Evolutionary conservation across 139 green algal genomes (phyloP).

Genomic region (Coccomyxa sp.): DNA sequence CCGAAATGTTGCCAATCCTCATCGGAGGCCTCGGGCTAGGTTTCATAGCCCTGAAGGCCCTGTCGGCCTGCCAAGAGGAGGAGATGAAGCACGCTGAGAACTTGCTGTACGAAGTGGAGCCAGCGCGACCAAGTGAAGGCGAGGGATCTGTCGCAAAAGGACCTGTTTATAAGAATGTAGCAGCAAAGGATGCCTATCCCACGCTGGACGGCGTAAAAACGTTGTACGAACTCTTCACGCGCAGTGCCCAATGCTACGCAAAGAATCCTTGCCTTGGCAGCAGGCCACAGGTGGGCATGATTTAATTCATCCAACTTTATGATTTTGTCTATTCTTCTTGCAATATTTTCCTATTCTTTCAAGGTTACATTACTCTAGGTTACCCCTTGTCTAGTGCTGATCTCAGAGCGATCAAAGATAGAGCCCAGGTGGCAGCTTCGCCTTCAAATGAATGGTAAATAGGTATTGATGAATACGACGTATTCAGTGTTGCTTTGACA

Average conservation of each 20-base stretch:
- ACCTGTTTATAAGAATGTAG: constrained; percentile 35
- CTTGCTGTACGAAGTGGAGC: constrained; percentile 22
- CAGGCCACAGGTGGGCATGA: constrained; percentile 2
- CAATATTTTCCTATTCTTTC: too few relatives aligned
- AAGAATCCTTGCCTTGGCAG: constrained; percentile 48
- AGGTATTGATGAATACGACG: not conserved
- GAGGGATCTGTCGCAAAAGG: constrained; percentile 23
- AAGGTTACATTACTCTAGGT: too few relatives aligned
- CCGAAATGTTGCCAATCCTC: not conserved
- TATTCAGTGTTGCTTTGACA: too few relatives aligned
- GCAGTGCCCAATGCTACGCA: constrained; percentile 35
- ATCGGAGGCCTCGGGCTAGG: not conserved
- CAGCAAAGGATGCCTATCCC: constrained; percentile 42
- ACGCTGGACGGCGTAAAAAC: constrained; percentile 38
- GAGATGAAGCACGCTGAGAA: not conserved
- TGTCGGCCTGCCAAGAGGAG: not conserved
- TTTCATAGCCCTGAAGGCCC: not conserved
- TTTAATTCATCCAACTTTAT: too few relatives aligned
- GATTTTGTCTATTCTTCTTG: too few relatives aligned
- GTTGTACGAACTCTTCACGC: constrained; percentile 59
- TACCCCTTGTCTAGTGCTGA: too few relatives aligned
- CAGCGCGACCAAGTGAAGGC: constrained; percentile 4
- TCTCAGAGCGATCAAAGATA: too few relatives aligned
- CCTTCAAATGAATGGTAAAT: not conserved
- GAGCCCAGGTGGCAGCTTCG: too few relatives aligned